phyloP scores from a whole-genome alignment of 805 yeast species.

The Yarrowia phangngaensis region DNA sequence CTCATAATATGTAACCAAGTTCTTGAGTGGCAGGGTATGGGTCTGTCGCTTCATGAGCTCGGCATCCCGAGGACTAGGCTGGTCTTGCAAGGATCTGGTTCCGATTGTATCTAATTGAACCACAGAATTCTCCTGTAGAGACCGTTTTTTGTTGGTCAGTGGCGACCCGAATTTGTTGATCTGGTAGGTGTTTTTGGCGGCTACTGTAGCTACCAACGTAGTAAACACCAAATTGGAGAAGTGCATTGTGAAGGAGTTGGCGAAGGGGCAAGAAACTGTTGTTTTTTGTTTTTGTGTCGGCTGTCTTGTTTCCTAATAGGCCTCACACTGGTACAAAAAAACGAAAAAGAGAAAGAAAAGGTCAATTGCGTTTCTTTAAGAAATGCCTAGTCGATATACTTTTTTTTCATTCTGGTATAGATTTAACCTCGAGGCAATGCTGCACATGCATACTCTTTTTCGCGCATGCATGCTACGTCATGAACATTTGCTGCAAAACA shows the following conservation, averaged over 20 bases:
- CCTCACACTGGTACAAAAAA: no score
- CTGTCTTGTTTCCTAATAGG: no score
- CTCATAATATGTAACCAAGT: constrained; percentile 28
- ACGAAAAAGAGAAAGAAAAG: no score
- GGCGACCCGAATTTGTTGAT: constrained; percentile 24
- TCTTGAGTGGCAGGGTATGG: constrained; percentile 12
- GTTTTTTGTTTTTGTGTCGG: no score
- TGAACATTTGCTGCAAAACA: no score
- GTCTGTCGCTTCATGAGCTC: constrained; percentile 15
- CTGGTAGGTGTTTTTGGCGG: constrained; percentile 22
- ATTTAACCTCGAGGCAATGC: no score
- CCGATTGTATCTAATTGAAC: constrained; percentile 12
- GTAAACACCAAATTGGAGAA: constrained; percentile 12
- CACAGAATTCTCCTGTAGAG: constrained; percentile 8
- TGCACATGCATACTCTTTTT: no score
- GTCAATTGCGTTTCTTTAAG: no score
- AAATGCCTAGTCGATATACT: no score
- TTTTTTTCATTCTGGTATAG: no score
- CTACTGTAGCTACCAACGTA: constrained; percentile 5
- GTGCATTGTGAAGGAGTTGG: constrained; percentile 2
- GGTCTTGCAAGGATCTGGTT: not conserved
- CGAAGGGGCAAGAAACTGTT: not conserved
- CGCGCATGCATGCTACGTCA: no score
- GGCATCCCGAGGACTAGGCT: constrained; percentile 12
- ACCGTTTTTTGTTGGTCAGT: constrained; percentile 13